Evolutionary conservation across 108 stramenopile genomes (phyloP), one percentile per base, ranked within the genome.

Genomic region (Fistulifera solaris): DNA sequence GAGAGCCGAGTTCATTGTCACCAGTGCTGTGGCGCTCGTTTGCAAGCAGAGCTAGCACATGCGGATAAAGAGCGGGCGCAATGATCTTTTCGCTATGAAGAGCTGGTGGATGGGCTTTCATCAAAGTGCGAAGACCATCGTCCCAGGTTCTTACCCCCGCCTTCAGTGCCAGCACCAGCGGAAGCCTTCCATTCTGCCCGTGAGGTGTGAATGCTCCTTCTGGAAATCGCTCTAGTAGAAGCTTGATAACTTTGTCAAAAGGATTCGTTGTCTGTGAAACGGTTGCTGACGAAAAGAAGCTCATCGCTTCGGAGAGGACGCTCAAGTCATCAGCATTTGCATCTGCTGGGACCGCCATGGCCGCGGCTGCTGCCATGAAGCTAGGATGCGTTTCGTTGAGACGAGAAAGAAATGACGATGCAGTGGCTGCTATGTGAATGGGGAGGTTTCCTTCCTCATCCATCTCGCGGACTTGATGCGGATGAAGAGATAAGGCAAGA

Each of bases 381-480:
- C 8, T 35, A 35, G 8, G 31, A 8, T 35, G 3, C 3, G 59
- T 51, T 7, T 53, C 60, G 22, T 66, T 44, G 41, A 42, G 18
- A 31, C 53, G 40, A 48, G 27, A 27, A 27, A 57, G 17, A 21
- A 40, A 53, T 2, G 71, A 72, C 23, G 65, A 62, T 5, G 68
- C 67, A 6, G 59, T 53, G 13, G 70, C 75, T 22, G 75, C 75
- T 51, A 76, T 65, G 54, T 76, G 75, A 7, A 76, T n/a, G 0
- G 75, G 75, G 15, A 72, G 56, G 48, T 70, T 70, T 4, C 75
- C 75, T 52, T 71, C 70, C 58, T 68, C 75, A 38, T 76, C 75
- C 70, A 71, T 71, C 50, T 76, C 75, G n/a, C 54, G 35, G 17
- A 76, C 70, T 68, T 76, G 75, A 15, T 71, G 28, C 2, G 75